Percentiles rank a stretch among this genome's conserved stretches.
These are phyloP conservation scores for Whalleya microplaca DNA, from an alignment of 2,329 filamentous ascomycete genomes.

Conservation along the genomic window DNA sequence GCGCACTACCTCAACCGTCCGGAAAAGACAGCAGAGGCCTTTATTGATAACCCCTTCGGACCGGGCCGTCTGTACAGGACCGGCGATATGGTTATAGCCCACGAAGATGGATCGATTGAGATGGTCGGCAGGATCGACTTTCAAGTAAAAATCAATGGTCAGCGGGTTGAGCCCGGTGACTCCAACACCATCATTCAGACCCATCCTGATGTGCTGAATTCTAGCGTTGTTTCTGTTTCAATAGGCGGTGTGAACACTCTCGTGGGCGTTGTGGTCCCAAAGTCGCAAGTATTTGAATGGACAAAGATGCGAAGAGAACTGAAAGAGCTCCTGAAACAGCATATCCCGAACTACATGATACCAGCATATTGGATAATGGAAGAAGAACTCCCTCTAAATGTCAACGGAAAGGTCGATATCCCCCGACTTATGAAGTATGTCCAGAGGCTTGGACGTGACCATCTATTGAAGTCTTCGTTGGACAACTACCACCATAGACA, in stretches of 20 bases:
- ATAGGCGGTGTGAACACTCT: slow-evolving; percentile 3
- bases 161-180: neutral
- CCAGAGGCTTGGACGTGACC: slow-evolving; percentile 4
- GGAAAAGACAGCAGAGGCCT: slow-evolving; percentile 6
- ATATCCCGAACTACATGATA: slow-evolving; percentile 31
- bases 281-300: neutral
- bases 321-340: neutral
- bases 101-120: slow-evolving; percentile 1
- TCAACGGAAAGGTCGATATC: slow-evolving; percentile 30
- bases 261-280: slow-evolving; percentile 5
- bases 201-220: slow-evolving; percentile 1
- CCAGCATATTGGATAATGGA: slow-evolving; percentile 29
- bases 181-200: neutral
- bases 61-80: slow-evolving; percentile 1
- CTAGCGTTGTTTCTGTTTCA: slow-evolving; percentile 3
- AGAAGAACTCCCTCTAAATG: slow-evolving; percentile 25
- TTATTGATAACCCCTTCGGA: slow-evolving; percentile 7
- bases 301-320: neutral
- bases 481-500: neutral
- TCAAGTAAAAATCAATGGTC: slow-evolving; percentile 1
- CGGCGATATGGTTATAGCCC: neutral
- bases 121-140: slow-evolving; percentile 2
- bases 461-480: neutral
- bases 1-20: slow-evolving; percentile 9
- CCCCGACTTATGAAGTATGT: slow-evolving; percentile 5